Base-by-base conservation (phyloP, 2,329 filamentous ascomycete species). In the Orbilia javanica region DNA sequence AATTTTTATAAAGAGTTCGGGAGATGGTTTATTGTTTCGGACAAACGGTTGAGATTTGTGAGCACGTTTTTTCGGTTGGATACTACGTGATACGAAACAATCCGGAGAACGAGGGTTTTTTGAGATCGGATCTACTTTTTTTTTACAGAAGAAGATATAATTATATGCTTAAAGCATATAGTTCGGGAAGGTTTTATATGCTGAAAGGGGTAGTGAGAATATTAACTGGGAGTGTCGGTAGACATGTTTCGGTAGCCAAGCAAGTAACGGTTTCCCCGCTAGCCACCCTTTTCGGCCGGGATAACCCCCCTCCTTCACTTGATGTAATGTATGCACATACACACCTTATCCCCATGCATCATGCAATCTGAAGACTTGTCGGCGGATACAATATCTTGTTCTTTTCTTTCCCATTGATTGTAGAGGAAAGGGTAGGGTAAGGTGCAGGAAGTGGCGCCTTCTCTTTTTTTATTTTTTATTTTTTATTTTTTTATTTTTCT, bases 381-480 rank as follows among this genome's bases (percentile, higher is more conserved):
- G 18, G 36, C 48, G 57, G 57, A 63, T 46, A 29, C 36, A 10
- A 64, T 31, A 20, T 4, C 52, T 50, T 25, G 3, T 18, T 3
- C 18, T 10, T 36, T 36, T 10, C 10, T 36, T 36, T 36, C 55
- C 67, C 65, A 72, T 72, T 60, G 68, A 72, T 74, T 74, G 63
- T 53, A 68, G 71, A 66, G 18, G 48, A 25, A 25, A 20, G 10
- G 7, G n/a, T n/a, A n/a, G n/a, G n/a, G n/a, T n/a, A 2, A 39
- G 31, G 27, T 60, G 55, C 55, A 60, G 55, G 55, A 60, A 34
- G 22, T 8, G n/a, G n/a, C n/a, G n/a, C n/a, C n/a, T 39, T 20
- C 29, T 42, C 6, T 48, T 22, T 22, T 25, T 48, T 48, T 48
- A 3, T 8, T 31, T 31, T 27, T 15, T 55, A 6, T 55, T 22